Percentiles rank a stretch among this genome's conserved stretches.
Evolutionary conservation across 306 rosid species (phyloP).

Genomic region (Vigna nakashimae): DNA sequence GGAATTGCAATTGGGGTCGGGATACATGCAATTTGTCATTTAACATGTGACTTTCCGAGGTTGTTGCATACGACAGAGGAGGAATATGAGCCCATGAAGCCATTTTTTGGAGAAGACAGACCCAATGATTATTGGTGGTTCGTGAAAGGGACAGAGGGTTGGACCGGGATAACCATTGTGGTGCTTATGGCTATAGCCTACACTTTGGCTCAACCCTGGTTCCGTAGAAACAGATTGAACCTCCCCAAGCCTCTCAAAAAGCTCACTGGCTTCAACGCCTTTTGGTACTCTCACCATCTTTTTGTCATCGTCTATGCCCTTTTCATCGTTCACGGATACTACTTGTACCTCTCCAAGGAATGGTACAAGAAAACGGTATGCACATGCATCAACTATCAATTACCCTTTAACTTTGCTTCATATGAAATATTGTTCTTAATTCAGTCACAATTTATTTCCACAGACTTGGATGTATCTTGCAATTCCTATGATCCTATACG

Average conservation of each 20-base stretch:
- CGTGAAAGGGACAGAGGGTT: constrained; percentile 84
- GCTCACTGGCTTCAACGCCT: constrained; percentile 90
- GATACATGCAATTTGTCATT: constrained; percentile 70
- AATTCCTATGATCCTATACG: constrained; percentile 74
- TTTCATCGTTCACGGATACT: constrained; percentile 78
- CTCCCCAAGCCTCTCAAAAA: constrained; percentile 73
- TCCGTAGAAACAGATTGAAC: constrained; percentile 64
- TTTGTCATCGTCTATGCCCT: constrained; percentile 84
- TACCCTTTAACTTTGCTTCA: neutral
- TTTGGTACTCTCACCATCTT: constrained; percentile 94
- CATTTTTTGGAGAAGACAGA: constrained; percentile 60
- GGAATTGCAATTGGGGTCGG: constrained; percentile 80
- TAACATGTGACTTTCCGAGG: constrained; percentile 88
- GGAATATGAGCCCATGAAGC: constrained; percentile 68
- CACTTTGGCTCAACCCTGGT: constrained; percentile 89
- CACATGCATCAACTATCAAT: neutral
- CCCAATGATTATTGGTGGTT: constrained; percentile 94
- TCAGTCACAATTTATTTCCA: constrained; percentile 1
- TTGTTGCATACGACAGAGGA: constrained; percentile 63
- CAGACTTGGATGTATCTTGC: constrained; percentile 96
- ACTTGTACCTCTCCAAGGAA: constrained; percentile 75
- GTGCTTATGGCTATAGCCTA: constrained; percentile 85
- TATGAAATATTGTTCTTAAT: neutral
- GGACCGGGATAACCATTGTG: constrained; percentile 85
- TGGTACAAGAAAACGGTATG: constrained; percentile 92